Percentiles rank a stretch among this genome's conserved stretches.
Evolutionary conservation across 306 rosid species (phyloP).

Genomic region (Quercus wislizeni): DNA sequence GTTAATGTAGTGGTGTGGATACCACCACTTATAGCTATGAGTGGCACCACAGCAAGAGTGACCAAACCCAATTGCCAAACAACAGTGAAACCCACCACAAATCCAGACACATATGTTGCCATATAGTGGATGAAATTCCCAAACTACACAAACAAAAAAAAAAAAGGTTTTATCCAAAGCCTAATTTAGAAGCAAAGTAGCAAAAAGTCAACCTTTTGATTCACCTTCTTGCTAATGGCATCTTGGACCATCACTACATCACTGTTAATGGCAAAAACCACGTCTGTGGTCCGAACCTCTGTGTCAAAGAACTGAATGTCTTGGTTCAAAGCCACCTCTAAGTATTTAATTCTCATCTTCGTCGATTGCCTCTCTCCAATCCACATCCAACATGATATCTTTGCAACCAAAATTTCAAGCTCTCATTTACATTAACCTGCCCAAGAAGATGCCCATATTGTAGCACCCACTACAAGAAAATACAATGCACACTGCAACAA

Average conservation of each 20-base stretch:
- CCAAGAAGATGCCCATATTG: conserved; percentile 99
- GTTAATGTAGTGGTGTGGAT: conserved; percentile 79
- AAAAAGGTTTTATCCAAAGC: background rate
- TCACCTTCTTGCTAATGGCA: conserved; percentile 98
- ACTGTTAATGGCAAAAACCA: conserved; percentile 80
- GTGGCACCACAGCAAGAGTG: conserved; percentile 92
- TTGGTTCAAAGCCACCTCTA: conserved; percentile 86
- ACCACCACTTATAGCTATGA: conserved; percentile 88
- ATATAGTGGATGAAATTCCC: conserved; percentile 95
- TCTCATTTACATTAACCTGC: conserved; percentile 50
- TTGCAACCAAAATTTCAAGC: conserved; percentile 39
- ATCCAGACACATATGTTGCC: conserved; percentile 97
- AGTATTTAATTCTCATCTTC: conserved; percentile 89
- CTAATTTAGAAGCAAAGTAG: background rate
- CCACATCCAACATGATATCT: conserved; percentile 99
- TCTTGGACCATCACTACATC: conserved; percentile 98
- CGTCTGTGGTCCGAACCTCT: conserved; percentile 91
- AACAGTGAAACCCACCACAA: conserved; percentile 92
- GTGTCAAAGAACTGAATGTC: conserved; percentile 91
- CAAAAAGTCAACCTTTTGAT: conserved; percentile 4
- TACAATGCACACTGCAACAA: conserved; percentile 86
- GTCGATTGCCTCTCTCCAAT: conserved; percentile 94
- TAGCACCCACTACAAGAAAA: conserved; percentile 97
- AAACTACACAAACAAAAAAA: conserved; percentile 54
- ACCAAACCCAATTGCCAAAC: conserved; percentile 97